A percentile compares a stretch with the other conserved stretches of the same genome.
These are phyloP conservation scores for Geranium brycei DNA, from an alignment of 345 rosid genomes.

Conservation along the genomic window DNA sequence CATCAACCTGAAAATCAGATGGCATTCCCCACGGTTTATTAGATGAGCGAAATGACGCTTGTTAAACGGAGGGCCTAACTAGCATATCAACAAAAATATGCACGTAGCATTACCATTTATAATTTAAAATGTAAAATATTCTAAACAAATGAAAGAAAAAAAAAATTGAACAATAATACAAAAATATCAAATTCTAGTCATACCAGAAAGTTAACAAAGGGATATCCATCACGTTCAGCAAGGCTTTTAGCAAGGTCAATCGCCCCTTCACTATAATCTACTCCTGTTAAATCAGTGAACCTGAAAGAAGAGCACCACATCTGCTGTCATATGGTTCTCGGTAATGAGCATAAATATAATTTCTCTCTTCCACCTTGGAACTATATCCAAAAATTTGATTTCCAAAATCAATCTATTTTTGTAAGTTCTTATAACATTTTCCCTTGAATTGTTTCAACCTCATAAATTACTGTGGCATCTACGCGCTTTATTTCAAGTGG, in stretches of 20 bases:
- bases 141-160: background rate
- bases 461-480: background rate
- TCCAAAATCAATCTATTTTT: too few species aligned
- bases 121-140: too few species aligned
- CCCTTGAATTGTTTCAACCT: background rate
- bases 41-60: background rate
- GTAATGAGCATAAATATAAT: background rate
- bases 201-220: conserved; percentile 67
- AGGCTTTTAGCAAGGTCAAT: conserved; percentile 71
- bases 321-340: background rate
- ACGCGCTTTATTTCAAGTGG: background rate
- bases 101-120: too few species aligned
- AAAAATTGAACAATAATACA: background rate
- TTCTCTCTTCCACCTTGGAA: too few species aligned
- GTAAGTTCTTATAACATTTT: too few species aligned
- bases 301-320: conserved; percentile 26
- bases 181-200: conserved; percentile 7
- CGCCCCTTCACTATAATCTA: conserved; percentile 87
- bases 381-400: too few species aligned
- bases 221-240: conserved; percentile 73
- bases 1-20: conserved; percentile 53
- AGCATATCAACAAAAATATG: too few species aligned
- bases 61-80: too few species aligned
- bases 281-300: conserved; percentile 85
- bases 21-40: background rate